phyloP scores from a whole-genome alignment of 106 monocot species.

The Iris macrosiphon region DNA sequence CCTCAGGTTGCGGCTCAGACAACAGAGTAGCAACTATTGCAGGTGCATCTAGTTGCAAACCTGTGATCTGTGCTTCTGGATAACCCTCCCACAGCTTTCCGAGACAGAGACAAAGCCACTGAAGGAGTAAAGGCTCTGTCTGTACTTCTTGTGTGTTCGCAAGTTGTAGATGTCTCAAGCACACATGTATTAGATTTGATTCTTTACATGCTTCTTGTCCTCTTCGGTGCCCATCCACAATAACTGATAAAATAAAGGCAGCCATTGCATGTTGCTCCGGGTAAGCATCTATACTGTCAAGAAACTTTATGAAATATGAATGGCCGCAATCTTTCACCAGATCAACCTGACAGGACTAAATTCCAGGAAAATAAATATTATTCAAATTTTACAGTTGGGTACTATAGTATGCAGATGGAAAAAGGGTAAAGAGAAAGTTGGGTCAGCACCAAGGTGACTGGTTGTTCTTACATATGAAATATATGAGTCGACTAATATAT shows the following conservation, averaged over 20 bases:
- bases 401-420: background rate
- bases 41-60: slow-evolving; percentile 68
- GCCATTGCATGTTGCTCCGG: slow-evolving; percentile 98
- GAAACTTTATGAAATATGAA: slow-evolving; percentile 89
- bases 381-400: background rate
- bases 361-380: slow-evolving; percentile 4
- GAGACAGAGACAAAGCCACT: slow-evolving; percentile 94
- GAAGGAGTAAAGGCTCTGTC: slow-evolving; percentile 84
- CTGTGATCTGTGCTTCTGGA: slow-evolving; percentile 73
- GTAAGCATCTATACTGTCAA: slow-evolving; percentile 84
- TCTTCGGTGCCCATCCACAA: slow-evolving; percentile 77
- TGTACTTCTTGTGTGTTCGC: slow-evolving; percentile 52
- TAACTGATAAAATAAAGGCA: slow-evolving; percentile 95
- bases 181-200: slow-evolving; percentile 68
- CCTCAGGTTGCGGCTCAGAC: slow-evolving; percentile 90
- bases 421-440: no score
- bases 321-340: slow-evolving; percentile 98
- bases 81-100: slow-evolving; percentile 97
- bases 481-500: no score
- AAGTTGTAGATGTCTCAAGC: slow-evolving; percentile 74
- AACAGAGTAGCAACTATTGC: slow-evolving; percentile 47
- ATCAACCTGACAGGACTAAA: slow-evolving; percentile 90
- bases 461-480: no score
- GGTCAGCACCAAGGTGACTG: no score
- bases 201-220: slow-evolving; percentile 88